These are phyloP conservation scores for Ganoderma lucidum DNA, from an alignment of 1,284 basidiomycete species.

Conservation along the genomic window DNA sequence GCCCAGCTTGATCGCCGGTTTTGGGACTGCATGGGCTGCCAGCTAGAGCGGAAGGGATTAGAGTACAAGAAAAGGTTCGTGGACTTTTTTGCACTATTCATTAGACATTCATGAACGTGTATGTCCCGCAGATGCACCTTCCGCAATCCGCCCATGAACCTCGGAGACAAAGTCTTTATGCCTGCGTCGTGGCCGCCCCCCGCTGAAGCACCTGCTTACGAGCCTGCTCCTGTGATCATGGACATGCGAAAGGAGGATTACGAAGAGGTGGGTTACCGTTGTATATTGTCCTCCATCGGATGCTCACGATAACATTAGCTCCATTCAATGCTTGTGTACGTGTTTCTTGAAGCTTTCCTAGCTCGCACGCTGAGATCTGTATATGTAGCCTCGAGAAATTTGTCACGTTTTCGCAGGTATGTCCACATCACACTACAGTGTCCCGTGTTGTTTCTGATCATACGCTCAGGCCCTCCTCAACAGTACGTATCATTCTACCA, in stretches of 20 bases:
- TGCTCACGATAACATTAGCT: slow-evolving; percentile 44
- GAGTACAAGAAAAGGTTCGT: slow-evolving; percentile 58
- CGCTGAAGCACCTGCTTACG: slow-evolving; percentile 17
- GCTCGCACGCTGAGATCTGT: neutral
- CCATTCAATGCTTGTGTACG: slow-evolving; percentile 65
- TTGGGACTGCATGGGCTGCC: slow-evolving; percentile 64
- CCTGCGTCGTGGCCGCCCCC: slow-evolving; percentile 42
- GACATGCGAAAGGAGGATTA: slow-evolving; percentile 50
- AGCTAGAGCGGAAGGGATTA: slow-evolving; percentile 59
- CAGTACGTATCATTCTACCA: slow-evolving; percentile 43
- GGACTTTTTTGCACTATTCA: neutral
- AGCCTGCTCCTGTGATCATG: slow-evolving; percentile 28
- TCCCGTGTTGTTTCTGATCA: too few relatives aligned
- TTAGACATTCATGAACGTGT: slow-evolving; percentile 15
- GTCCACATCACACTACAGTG: slow-evolving; percentile 9
- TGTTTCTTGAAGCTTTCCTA: neutral
- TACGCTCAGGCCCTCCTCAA: slow-evolving; percentile 57
- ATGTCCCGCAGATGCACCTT: slow-evolving; percentile 50
- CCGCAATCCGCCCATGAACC: slow-evolving; percentile 47
- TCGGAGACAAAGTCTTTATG: slow-evolving; percentile 52
- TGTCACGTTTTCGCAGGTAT: slow-evolving; percentile 65
- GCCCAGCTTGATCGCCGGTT: slow-evolving; percentile 60
- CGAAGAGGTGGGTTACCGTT: slow-evolving; percentile 47
- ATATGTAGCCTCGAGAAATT: slow-evolving; percentile 68
- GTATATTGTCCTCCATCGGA: neutral